Evolutionary conservation across 2,329 filamentous ascomycete species (phyloP).

Genomic region (Lasiodiplodia sp.): DNA sequence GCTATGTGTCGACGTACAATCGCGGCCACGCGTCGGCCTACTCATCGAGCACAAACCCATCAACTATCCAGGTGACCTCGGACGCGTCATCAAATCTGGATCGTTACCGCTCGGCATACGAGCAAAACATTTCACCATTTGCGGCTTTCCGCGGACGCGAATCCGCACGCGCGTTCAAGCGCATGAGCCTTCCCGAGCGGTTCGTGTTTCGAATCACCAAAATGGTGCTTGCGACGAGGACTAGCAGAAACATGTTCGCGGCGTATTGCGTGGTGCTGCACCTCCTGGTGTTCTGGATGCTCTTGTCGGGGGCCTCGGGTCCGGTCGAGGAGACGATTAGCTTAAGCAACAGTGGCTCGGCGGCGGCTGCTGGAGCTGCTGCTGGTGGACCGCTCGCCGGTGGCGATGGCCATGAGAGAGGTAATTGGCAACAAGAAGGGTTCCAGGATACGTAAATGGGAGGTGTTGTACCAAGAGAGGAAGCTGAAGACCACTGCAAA

Average conservation of each 20-base stretch:
- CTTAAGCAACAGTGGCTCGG: slow-evolving; percentile 32
- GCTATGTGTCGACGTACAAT: slow-evolving; percentile 94
- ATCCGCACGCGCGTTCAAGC: slow-evolving; percentile 85
- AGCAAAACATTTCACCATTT: slow-evolving; percentile 94
- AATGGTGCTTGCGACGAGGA: slow-evolving; percentile 87
- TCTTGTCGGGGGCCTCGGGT: slow-evolving; percentile 81
- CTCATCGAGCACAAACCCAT: slow-evolving; percentile 75
- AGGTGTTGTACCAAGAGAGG: slow-evolving; percentile 7
- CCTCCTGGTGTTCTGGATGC: slow-evolving; percentile 81
- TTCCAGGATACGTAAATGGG: slow-evolving; percentile 38
- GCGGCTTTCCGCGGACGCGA: slow-evolving; percentile 95
- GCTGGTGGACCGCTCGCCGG: slow-evolving; percentile 40
- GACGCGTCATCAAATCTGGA: slow-evolving; percentile 73
- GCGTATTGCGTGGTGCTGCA: slow-evolving; percentile 90
- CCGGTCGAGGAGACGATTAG: slow-evolving; percentile 67
- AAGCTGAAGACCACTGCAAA: slow-evolving; percentile 20
- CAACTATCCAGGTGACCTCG: slow-evolving; percentile 68
- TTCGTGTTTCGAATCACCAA: slow-evolving; percentile 89
- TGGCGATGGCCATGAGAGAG: slow-evolving; percentile 34
- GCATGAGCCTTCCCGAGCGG: slow-evolving; percentile 91
- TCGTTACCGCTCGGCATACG: slow-evolving; percentile 90
- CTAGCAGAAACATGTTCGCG: slow-evolving; percentile 92
- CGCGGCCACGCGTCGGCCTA: slow-evolving; percentile 66
- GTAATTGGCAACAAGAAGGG: slow-evolving; percentile 48
- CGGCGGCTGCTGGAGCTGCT: slow-evolving; percentile 39